Base-by-base conservation (phyloP, 1,284 basidiomycete genomes). In the Pholiota adiposa region DNA sequence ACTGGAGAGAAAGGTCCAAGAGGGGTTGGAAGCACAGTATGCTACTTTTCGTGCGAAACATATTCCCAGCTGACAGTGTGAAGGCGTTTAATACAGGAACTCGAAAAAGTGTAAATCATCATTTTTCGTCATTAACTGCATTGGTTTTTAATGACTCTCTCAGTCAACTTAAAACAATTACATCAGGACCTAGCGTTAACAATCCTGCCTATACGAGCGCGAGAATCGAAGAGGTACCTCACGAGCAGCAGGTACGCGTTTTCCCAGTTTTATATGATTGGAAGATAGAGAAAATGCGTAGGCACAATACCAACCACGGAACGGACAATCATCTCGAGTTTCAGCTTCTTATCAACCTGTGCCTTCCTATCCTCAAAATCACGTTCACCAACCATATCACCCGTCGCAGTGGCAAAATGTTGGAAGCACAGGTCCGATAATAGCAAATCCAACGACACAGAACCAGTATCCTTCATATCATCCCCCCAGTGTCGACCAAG, bases 1-100 rank as follows among this genome's bases (percentile, higher is more conserved):
- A 16, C 53, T 65, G 29, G 36, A 60, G 29, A 46, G 63, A 38
- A 59, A 59, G 27, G 46, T 59, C 2, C 51, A 53, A 11, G 57
- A 53, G 31, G 54, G 54, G 9, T 8, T 56, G 21, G 34, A 56
- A 31, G 54, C 54, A 5, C 46, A 56, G 54, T 56, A 49, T n/a
- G 54, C 48, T 18, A 27, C 19, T 19, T 23, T 43, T 54, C 40
- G 11, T 31, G 14, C 5, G 8, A 14, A 5, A 19, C 8, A 46
- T 40, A 40, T 23, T 12, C 29, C 29, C n/a, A 4, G 7, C 29
- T 50, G 31, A 50, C 31, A 18, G n/a, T 21, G 6, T n/a, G 12
- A 29, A 56, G 54, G 27, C 54, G 31, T 40, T 29, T 50, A 21
- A 38, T 56, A 1, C 21, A 56, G 36, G 46, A 56, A 14, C 34